Evolutionary conservation across 805 yeast genomes (phyloP).

Genomic region (Cyberlindnera mycetangii): DNA sequence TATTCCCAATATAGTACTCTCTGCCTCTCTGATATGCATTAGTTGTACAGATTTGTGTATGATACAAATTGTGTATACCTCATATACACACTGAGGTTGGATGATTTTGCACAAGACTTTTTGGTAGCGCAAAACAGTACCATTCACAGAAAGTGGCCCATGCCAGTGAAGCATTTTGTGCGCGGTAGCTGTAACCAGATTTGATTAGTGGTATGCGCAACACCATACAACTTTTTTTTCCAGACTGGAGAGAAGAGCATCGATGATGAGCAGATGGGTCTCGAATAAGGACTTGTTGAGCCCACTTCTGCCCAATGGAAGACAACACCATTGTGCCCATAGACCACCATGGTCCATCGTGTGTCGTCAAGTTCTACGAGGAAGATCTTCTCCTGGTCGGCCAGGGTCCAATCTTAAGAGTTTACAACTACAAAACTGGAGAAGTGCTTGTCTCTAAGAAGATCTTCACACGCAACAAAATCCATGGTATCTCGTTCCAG

Average conservation of each 20-base stretch:
- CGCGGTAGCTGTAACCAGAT: neutral
- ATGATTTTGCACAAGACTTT: no score
- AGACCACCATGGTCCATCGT: slow-evolving; percentile 20
- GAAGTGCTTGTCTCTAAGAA: slow-evolving; percentile 37
- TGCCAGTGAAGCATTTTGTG: no score
- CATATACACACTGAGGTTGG: no score
- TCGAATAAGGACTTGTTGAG: neutral
- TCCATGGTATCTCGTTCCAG: slow-evolving; percentile 66
- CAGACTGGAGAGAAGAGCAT: neutral
- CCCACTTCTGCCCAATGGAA: neutral
- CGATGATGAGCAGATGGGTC: no score
- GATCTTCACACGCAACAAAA: slow-evolving; percentile 69
- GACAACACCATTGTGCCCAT: slow-evolving; percentile 9
- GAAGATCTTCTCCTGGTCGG: slow-evolving; percentile 52
- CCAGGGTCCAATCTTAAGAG: slow-evolving; percentile 63
- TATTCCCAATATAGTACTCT: no score
- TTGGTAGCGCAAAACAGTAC: no score
- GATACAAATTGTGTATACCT: no score
- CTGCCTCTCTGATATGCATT: no score
- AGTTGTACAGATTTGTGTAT: no score
- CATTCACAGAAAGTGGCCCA: no score
- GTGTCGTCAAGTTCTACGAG: slow-evolving; percentile 21
- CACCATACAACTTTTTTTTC: neutral
- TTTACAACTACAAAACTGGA: slow-evolving; percentile 45
- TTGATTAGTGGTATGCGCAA: neutral